phyloP scores from a whole-genome alignment of 768 basidiomycete genomes.

The Cyclocybe aegerita region DNA sequence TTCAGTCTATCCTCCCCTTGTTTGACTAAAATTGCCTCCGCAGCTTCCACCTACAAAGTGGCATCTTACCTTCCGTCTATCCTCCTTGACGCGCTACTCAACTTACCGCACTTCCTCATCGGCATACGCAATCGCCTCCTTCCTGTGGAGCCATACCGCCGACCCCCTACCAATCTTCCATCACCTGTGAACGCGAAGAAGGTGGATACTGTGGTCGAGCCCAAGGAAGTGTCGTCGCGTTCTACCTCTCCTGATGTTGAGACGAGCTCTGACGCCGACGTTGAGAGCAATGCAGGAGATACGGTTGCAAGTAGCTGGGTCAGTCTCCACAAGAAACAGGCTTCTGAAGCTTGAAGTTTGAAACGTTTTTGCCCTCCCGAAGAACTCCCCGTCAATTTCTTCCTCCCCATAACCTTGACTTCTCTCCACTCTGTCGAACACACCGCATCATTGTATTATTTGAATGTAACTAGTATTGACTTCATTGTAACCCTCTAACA shows the following conservation, averaged over 20 bases:
- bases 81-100: conserved; percentile 64
- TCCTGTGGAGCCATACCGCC: conserved; percentile 45
- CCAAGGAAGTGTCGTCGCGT: conserved; percentile 9
- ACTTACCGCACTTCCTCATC: conserved; percentile 64
- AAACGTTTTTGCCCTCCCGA: neutral
- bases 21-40: conserved; percentile 9
- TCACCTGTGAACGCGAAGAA: conserved; percentile 18
- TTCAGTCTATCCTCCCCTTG: neutral
- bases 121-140: conserved; percentile 61
- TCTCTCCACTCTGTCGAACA: conserved; percentile 1
- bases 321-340: conserved; percentile 42
- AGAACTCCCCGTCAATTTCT: neutral
- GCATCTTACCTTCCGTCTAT: conserved; percentile 70
- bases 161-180: conserved; percentile 31
- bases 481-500: neutral
- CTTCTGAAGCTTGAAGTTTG: conserved; percentile 1
- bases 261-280: conserved; percentile 62
- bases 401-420: neutral
- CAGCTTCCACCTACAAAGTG: conserved; percentile 67
- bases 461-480: too few species aligned
- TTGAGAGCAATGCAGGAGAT: conserved; percentile 61
- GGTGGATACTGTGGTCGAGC: conserved; percentile 7
- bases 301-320: conserved; percentile 69
- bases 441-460: too few species aligned
- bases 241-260: conserved; percentile 33